Percentiles rank a stretch among this genome's conserved stretches.
Conservation (phyloP, 345 rosid species). For the Salix koriyanagi region DNA sequence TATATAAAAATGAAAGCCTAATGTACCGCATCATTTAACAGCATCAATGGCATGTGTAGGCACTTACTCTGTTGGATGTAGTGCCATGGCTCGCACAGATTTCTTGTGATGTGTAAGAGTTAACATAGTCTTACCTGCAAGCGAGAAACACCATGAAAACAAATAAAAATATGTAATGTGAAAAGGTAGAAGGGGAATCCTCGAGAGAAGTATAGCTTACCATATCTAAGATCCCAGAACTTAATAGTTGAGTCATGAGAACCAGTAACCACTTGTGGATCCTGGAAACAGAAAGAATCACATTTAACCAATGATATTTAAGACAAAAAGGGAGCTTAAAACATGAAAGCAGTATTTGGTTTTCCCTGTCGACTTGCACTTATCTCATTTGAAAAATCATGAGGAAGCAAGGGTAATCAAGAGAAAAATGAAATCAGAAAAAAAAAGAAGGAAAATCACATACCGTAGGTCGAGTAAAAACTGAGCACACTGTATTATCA, state of each 20-base stretch:
- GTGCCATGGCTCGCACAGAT: conserved; percentile 94
- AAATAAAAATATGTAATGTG: not conserved
- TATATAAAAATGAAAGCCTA: not conserved
- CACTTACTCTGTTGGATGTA: conserved; percentile 89
- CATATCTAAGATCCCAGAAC: conserved; percentile 97
- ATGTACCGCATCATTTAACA: not conserved
- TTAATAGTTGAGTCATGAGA: conserved; percentile 93
- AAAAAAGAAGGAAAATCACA: conserved; percentile 1
- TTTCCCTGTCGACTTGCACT: not conserved
- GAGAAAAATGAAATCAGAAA: not conserved
- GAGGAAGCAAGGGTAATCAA: not conserved
- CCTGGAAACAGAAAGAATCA: conserved; percentile 43
- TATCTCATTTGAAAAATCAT: not conserved
- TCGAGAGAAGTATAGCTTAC: conserved; percentile 29
- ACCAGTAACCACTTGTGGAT: conserved; percentile 99
- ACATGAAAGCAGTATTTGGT: not conserved
- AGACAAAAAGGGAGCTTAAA: not conserved
- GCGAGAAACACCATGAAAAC: conserved; percentile 9
- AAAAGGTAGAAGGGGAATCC: not conserved
- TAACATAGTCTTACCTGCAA: conserved; percentile 82
- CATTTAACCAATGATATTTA: conserved; percentile 1
- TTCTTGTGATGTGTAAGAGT: conserved; percentile 97
- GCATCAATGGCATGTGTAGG: conserved; percentile 1
- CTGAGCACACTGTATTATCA: conserved; percentile 94
- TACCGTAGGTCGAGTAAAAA: conserved; percentile 88